Evolutionary conservation across 257 asterid genomes (phyloP).

Genomic region (Lithospermum erythrorhizon): DNA sequence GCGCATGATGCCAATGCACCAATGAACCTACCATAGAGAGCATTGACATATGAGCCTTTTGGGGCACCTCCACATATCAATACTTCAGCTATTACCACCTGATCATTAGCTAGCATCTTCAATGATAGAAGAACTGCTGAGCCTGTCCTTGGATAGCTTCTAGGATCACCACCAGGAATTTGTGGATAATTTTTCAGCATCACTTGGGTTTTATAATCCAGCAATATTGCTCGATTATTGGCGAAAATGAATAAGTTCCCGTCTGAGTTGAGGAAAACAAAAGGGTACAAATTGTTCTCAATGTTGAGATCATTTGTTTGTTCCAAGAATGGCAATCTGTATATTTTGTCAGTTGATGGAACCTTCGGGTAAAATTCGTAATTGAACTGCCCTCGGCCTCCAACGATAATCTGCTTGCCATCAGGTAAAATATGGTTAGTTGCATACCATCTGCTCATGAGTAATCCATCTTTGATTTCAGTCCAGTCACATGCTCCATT

Average conservation of each 20-base stretch:
- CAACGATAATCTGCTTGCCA: constrained; percentile 10
- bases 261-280: constrained; percentile 37
- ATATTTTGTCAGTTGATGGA: not conserved
- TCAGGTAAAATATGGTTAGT: constrained; percentile 10
- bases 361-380: constrained; percentile 11
- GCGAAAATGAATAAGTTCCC: constrained; percentile 44
- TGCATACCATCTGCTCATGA: constrained; percentile 14
- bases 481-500: constrained; percentile 36
- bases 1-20: constrained; percentile 16
- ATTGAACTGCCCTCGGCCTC: constrained; percentile 8
- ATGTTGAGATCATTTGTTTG: constrained; percentile 6
- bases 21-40: constrained; percentile 8
- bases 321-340: constrained; percentile 3
- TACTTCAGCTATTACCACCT: constrained; percentile 7
- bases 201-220: constrained; percentile 14
- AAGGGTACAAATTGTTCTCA: constrained; percentile 22
- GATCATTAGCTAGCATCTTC: constrained; percentile 5
- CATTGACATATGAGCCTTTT: constrained; percentile 15
- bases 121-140: constrained; percentile 53
- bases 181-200: constrained; percentile 30
- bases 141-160: constrained; percentile 50
- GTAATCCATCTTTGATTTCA: constrained; percentile 21
- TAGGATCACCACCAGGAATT: constrained; percentile 40
- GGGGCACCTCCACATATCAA: constrained; percentile 36
- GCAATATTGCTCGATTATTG: constrained; percentile 31